Conservation (phyloP, 768 basidiomycete genomes). For the Mycena maculata region DNA sequence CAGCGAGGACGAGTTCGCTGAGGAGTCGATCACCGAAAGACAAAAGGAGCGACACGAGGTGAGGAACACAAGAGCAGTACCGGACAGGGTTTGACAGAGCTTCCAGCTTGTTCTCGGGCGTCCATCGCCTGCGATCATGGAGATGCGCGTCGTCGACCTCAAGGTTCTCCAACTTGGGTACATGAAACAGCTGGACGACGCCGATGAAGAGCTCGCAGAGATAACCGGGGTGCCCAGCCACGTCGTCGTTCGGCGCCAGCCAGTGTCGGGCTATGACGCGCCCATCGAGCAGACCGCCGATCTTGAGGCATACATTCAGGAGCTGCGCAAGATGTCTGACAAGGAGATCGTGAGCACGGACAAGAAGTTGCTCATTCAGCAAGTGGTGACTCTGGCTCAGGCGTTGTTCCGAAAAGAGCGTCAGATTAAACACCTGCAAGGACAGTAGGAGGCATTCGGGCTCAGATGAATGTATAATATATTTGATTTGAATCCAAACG, state of each 20-base stretch:
- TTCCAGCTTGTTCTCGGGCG: slow-evolving; percentile 32
- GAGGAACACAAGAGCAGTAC: not conserved
- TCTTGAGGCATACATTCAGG: slow-evolving; percentile 17
- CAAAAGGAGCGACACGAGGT: slow-evolving; percentile 33
- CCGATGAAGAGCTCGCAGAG: slow-evolving; percentile 31
- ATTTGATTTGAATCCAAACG: slow-evolving; percentile 22
- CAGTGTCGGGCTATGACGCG: slow-evolving; percentile 26
- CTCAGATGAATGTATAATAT: slow-evolving; percentile 4
- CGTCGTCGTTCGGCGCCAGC: slow-evolving; percentile 17
- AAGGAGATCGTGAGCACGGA: slow-evolving; percentile 31
- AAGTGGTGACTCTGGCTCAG: slow-evolving; percentile 31
- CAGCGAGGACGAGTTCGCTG: slow-evolving; percentile 36
- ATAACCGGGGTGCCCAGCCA: slow-evolving; percentile 16
- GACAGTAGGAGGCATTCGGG: not conserved
- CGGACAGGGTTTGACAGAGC: not conserved
- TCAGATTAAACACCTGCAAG: slow-evolving; percentile 34
- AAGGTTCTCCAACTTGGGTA: slow-evolving; percentile 24
- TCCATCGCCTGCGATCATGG: slow-evolving; percentile 24
- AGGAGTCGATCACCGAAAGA: slow-evolving; percentile 16
- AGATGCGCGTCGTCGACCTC: slow-evolving; percentile 24
- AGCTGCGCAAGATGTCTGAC: slow-evolving; percentile 33
- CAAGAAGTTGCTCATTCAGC: slow-evolving; percentile 14
- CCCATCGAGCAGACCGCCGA: slow-evolving; percentile 23
- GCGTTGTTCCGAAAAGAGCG: slow-evolving; percentile 32
- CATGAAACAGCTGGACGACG: slow-evolving; percentile 36